Base-by-base conservation (phyloP, 164 flowering plant species). In the Nymphaea thermarum region DNA sequence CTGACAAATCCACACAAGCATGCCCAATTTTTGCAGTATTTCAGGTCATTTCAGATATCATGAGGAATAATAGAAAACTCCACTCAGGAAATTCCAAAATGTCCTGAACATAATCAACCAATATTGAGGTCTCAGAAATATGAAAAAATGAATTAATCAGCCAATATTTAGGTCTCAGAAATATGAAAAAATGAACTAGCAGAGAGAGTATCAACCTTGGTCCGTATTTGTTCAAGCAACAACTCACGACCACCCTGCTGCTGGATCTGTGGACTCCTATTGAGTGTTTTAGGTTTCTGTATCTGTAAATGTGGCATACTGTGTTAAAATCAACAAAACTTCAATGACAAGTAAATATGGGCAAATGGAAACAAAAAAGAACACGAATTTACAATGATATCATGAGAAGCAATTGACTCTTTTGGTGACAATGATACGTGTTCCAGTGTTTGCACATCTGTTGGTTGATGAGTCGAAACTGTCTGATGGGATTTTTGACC, bases 181-280 rank as follows among this genome's bases (percentile, higher is more conserved):
- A 25, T 25, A 25, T 8, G 57, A 15, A 51, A 51, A 51, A 51
- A 10, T 2, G 57, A 51, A 51, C 57, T 51, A 25, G 36, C 53
- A 65, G 6, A 71, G 63, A 68, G 60, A 42, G 6, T 55, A 74
- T 85, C 80, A 73, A 90, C 98, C 84, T 85, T 85, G 67, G 83
- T 70, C 81, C 96, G 81, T 64, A 93, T 93, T 74, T 90, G 97
- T 36, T 84, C 85, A 57, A 90, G 75, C 57, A 89, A 83, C 65
- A 85, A 86, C 44, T 81, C 89, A 74, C 76, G 81, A 64, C 82
- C 87, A 79, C 86, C 86, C 44, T 66, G 64, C n/a, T 17, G n/a
- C 64, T 62, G 41, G n/a, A 17, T 17, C 2, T 8, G 10, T 62
- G 64, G 64, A 62, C 42, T 17, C 64, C 42, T 17, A 62, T 17